Percentiles rank a stretch among this genome's conserved stretches.
phyloP scores from a whole-genome alignment of 139 green algal genomes.

The Yamagishiella unicocca region DNA sequence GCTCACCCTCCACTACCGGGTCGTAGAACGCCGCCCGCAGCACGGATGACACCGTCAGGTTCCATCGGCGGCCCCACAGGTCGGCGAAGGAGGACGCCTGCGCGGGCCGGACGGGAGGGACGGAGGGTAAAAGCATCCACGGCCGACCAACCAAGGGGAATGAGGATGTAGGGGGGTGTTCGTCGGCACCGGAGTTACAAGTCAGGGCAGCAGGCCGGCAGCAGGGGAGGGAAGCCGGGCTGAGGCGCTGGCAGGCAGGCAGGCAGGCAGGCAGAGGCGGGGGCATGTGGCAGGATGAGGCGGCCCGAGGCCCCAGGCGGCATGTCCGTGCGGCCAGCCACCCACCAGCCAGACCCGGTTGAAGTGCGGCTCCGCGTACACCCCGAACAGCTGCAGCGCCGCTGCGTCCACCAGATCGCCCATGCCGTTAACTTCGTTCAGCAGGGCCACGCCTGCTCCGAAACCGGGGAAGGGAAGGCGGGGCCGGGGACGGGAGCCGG shows the following conservation, averaged over 20 bases:
- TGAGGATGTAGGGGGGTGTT: too few species aligned
- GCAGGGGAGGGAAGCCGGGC: background rate
- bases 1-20: constrained; percentile 57
- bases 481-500: too few species aligned
- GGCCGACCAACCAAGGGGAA: too few species aligned
- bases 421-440: constrained; percentile 34
- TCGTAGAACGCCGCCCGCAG: constrained; percentile 63
- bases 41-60: constrained; percentile 63
- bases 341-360: constrained; percentile 44
- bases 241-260: background rate
- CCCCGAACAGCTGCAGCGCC: constrained; percentile 31
- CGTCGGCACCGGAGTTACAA: too few species aligned
- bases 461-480: too few species aligned
- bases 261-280: background rate
- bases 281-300: too few species aligned
- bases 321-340: background rate
- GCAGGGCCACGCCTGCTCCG: constrained; percentile 29
- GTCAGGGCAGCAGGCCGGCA: background rate
- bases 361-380: constrained; percentile 64
- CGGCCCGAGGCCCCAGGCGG: background rate
- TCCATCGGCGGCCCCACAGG: constrained; percentile 73
- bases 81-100: constrained; percentile 50
- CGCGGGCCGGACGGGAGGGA: constrained; percentile 13
- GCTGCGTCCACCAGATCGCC: constrained; percentile 29
- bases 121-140: too few species aligned